A percentile compares a stretch with the other conserved stretches of the same genome.
Conservation (phyloP, 1,139 yeast genomes). For the Magnusiomyces ingens region DNA sequence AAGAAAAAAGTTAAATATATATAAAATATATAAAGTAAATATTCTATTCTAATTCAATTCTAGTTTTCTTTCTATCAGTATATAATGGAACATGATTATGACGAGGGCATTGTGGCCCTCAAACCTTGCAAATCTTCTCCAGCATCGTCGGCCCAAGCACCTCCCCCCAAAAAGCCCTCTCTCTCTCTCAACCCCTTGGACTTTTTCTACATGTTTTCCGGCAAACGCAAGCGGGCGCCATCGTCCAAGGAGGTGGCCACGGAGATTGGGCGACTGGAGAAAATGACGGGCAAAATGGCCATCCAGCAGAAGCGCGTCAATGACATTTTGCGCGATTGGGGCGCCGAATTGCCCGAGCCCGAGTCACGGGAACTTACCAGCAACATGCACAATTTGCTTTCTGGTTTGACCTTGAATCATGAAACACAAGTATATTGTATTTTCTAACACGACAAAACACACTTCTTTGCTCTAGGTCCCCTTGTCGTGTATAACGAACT, state of each 20-base stretch:
- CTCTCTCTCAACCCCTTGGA: constrained; percentile 3
- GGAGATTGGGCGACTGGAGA: constrained; percentile 11
- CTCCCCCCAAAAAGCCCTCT: too few relatives aligned
- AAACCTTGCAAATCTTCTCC: too few relatives aligned
- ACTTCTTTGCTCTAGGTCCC: constrained; percentile 3
- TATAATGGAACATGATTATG: too few relatives aligned
- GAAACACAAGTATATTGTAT: neutral
- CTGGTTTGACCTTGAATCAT: constrained; percentile 3
- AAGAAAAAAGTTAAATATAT: too few relatives aligned
- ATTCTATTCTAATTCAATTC: too few relatives aligned
- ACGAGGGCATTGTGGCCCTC: too few relatives aligned
- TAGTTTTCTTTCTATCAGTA: too few relatives aligned
- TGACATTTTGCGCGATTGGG: constrained; percentile 12
- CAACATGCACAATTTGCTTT: constrained; percentile 11
- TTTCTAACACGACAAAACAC: neutral
- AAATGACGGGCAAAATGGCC: constrained; percentile 9
- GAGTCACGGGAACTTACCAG: constrained; percentile 13
- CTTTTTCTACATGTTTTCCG: neutral
- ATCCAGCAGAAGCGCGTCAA: constrained; percentile 10
- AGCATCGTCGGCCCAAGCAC: too few relatives aligned
- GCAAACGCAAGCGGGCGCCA: constrained; percentile 8
- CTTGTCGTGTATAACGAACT: constrained; percentile 11
- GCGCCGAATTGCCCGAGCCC: constrained; percentile 13
- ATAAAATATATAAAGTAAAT: too few relatives aligned
- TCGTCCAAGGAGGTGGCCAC: constrained; percentile 10